These are phyloP conservation scores for Geosmithia morbida DNA, from an alignment of 2,329 filamentous ascomycete species.

Conservation along the genomic window DNA sequence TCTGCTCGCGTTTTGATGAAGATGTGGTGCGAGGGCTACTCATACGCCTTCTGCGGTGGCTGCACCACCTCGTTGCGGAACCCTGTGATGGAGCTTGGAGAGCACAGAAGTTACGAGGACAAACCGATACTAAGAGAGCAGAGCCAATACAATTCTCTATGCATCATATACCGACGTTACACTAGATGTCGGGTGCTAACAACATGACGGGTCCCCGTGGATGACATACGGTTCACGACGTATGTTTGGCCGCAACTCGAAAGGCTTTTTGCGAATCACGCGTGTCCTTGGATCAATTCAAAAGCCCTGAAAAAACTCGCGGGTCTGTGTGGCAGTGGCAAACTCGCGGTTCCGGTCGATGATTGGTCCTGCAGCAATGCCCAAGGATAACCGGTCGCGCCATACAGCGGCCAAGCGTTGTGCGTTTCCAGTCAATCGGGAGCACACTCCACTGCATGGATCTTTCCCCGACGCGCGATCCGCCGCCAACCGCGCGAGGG, in stretches of 20 bases:
- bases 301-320: neutral
- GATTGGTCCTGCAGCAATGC: neutral
- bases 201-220: neutral
- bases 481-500: neutral
- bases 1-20: too few species aligned
- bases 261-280: neutral
- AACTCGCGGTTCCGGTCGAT: neutral
- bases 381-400: neutral
- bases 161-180: neutral
- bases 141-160: neutral
- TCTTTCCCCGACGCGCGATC: neutral
- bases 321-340: neutral
- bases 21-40: too few species aligned
- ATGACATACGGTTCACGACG: neutral
- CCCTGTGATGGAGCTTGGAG: neutral
- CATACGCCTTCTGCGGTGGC: too few species aligned
- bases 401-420: neutral
- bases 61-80: too few species aligned
- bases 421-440: neutral
- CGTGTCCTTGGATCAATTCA: neutral
- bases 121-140: neutral
- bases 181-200: neutral
- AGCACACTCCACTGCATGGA: constrained; percentile 1
- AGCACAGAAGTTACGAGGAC: neutral
- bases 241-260: neutral